Base-by-base conservation (phyloP, 108 stramenopile genomes). In the Nitzschia palea region DNA sequence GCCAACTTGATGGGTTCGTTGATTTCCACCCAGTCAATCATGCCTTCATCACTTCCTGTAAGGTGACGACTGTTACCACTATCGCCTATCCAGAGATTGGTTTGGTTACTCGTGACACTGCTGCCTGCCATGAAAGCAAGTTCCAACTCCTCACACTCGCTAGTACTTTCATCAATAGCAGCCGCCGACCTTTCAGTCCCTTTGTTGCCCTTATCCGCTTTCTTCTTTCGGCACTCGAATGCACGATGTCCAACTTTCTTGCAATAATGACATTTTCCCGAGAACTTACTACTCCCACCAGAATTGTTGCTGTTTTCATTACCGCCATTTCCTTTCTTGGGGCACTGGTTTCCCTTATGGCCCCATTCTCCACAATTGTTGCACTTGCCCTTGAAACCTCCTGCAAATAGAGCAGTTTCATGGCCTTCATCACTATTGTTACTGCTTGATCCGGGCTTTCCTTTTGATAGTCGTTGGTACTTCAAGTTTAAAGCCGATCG, bases 201-300 rank as follows among this genome's bases (percentile, higher is more conserved):
- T 8, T 53, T 53, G 4, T 53, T n/a, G n/a, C n/a, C 32, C 12
- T 28, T n/a, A 28, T 65, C 20, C 9, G 29, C 65, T 10, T 31
- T 20, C 6, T 52, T 6, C 12, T 65, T 22, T 18, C 51, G 35
- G 20, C 65, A 65, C 5, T 65, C 51, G 5, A 53, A 30, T 20
- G 17, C 43, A 22, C 53, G 23, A 20, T 65, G 65, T 17, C 65
- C 65, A 6, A 10, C 10, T 26, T 65, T 65, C 4, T 33, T 33
- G 53, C 65, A 65, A 5, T 20, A 52, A 33, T 27, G 6, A 25
- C 65, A 65, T 6, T 4, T 53, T 50, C 65, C 54, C 4, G 15
- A 27, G 34, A 65, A 65, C 6, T 20, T 33, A n/a, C n/a, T 42
- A 12, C 14, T 42, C 12, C 12, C 14, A 9, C 8, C 14, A 8